Evolutionary conservation across 306 rosid genomes (phyloP), one percentile per base, ranked within the genome.

Genomic region (Quercus agrifolia): DNA sequence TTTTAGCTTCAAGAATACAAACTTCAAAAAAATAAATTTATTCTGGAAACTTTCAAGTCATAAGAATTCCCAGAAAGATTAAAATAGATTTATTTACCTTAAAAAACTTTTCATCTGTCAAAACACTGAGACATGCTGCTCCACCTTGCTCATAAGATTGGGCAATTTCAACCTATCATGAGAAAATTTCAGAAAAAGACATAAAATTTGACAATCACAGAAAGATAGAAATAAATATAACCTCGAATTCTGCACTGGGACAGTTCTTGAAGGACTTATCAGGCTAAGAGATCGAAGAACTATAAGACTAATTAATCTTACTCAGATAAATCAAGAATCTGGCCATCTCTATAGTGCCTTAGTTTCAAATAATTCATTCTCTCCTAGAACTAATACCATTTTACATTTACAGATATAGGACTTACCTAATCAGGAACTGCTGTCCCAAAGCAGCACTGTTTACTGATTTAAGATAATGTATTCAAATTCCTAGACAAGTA

Each of bases 71-170:
- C 1, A 54, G 52, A 41, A 17, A 33, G 58, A 44, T 74, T 62
- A 54, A 54, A 54, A 79, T 61, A 76, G 74, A 76, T 51, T 67
- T 49, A 56, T 73, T 80, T 84, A 96, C 99, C 99, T 91, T 87
- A 78, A 96, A 96, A 84, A 78, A 96, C 86, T 96, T 93, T 76
- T 81, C 84, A 79, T 96, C 99, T 1, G 99, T 93, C 84, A 96
- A 75, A 87, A 96, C 96, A 85, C 99, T 95, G 33, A 95, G 92
- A 83, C 99, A 95, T 75, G 99, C 99, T 6, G 99, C 99, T 84
- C 97, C 99, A 58, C 99, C 99, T 81, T 85, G 90, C 91, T 93
- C 98, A 74, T 95, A 93, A 70, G 99, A 89, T 86, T 54, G 83
- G 77, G 98, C 99, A 78, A 95, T 81, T 81, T 93, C 93, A 86